Evolutionary conservation across 192 early-diverging fungal genomes (phyloP).

Genomic region (Radiomyces spectabilis): DNA sequence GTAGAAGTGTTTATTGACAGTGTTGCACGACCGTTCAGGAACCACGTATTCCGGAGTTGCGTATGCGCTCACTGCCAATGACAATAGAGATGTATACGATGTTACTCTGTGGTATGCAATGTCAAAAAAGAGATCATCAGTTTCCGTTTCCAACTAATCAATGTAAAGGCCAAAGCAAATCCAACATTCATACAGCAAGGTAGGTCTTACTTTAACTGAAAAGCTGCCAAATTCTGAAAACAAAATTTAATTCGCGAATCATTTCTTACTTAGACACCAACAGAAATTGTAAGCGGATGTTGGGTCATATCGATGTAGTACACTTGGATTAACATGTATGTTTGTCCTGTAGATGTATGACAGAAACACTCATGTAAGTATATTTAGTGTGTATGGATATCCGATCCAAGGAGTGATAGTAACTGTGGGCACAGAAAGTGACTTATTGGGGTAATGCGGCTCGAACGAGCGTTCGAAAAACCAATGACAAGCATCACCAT

Average conservation of each 20-base stretch:
- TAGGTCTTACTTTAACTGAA: constrained; percentile 8
- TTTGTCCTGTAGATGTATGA: constrained; percentile 28
- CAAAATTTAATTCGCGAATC: no score
- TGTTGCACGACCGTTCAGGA: constrained; percentile 13
- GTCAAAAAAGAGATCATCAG: neutral
- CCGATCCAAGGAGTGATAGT: neutral
- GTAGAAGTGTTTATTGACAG: neutral
- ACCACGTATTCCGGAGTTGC: constrained; percentile 42
- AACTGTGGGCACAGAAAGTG: constrained; percentile 6
- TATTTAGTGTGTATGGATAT: constrained; percentile 3
- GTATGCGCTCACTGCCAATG: constrained; percentile 27
- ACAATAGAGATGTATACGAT: constrained; percentile 31
- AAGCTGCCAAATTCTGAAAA: no score
- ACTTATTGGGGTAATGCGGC: constrained; percentile 36
- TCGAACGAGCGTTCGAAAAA: constrained; percentile 22
- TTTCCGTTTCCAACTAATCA: neutral
- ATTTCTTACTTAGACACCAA: constrained; percentile 10
- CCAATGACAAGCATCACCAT: constrained; percentile 20
- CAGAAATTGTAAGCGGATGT: constrained; percentile 10
- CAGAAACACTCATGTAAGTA: constrained; percentile 26
- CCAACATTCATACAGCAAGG: constrained; percentile 8
- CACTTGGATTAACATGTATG: constrained; percentile 12
- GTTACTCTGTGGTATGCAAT: constrained; percentile 31
- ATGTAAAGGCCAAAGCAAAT: constrained; percentile 3
- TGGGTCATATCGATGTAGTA: neutral